phyloP scores from a whole-genome alignment of 2,329 filamentous ascomycete genomes.

The Xylariaceae sp. region DNA sequence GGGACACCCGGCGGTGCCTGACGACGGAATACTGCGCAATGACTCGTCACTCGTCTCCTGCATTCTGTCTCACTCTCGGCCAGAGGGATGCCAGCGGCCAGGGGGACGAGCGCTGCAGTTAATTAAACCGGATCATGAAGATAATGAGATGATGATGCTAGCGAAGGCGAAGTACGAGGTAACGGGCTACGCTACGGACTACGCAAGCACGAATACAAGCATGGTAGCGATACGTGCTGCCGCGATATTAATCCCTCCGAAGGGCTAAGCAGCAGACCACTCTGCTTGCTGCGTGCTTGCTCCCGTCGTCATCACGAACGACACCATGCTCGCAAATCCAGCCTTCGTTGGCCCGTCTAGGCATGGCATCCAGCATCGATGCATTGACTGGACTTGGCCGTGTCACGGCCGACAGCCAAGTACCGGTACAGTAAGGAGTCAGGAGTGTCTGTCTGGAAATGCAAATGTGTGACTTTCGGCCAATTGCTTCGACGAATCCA shows the following conservation, averaged over 20 bases:
- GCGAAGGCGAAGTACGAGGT: too few relatives aligned
- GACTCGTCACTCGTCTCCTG: conserved; percentile 20
- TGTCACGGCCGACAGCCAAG: conserved; percentile 3
- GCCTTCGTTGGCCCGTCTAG: neutral
- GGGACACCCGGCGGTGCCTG: conserved; percentile 5
- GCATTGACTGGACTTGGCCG: conserved; percentile 13
- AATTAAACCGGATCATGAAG: neutral
- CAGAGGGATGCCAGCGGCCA: conserved; percentile 8
- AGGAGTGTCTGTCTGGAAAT: neutral
- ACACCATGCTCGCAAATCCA: neutral
- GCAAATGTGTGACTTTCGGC: too few relatives aligned
- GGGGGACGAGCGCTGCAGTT: neutral
- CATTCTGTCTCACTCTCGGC: conserved; percentile 17
- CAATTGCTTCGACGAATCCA: too few relatives aligned
- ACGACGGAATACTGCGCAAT: conserved; percentile 7
- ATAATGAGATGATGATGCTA: too few relatives aligned
- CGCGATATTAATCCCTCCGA: too few relatives aligned
- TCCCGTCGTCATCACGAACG: conserved; percentile 1
- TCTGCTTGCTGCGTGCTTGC: neutral
- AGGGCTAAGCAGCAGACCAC: too few relatives aligned
- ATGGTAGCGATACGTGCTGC: too few relatives aligned
- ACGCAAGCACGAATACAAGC: too few relatives aligned
- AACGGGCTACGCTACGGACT: too few relatives aligned
- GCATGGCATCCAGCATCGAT: conserved; percentile 10
- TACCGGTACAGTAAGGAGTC: neutral